Base-by-base conservation (phyloP, 208 protist species). In the Crithidia sp. region DNA sequence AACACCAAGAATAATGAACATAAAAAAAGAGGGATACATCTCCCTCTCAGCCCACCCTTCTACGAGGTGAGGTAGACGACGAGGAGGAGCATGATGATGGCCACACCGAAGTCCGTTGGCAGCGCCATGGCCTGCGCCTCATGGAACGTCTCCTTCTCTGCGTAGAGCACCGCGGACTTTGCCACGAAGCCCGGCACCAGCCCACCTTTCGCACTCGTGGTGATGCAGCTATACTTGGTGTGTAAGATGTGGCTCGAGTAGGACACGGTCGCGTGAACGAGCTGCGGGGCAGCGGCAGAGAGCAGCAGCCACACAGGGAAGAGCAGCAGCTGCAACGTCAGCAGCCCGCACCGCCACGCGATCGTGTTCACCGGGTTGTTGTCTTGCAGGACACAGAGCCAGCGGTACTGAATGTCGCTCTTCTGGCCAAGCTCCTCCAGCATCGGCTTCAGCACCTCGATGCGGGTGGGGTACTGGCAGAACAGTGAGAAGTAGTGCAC, bases 401-500 rank as follows among this genome's bases (percentile, higher is more conserved):
- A 92, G 41, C 74, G 54, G 53, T 88, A 81, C 64, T 89, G 80
- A 45, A 77, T 47, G 69, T 83, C 82, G 9, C 82, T 85, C 72
- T 85, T 90, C 50, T 78, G 60, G 7, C 61, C 74, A 3, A 89
- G 76, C 65, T 92, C 83, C 9, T 76, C 71, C 72, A 89, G 68
- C 47, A 93, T 79, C 49, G 74, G 62, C n/a, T 82, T 74, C 49
- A 89, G 66, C 57, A 87, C 56, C 62, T 71, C 58, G 8, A 82
- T 39, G 7, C 86, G 84, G 9, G 68, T 72, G 2, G 91, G 83
- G 62, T 89, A 87, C 74, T 91, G 86, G 71, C 83, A 86, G 61
- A 92, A 95, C 19, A 83, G 62, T 4, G 91, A 93, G 64, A 92
- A 90, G 83, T 95, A 95, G 70, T 95, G 91, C 43, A 93, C 88